Evolutionary conservation across 1,284 basidiomycete genomes (phyloP).

Genomic region (Ustilago sp.): DNA sequence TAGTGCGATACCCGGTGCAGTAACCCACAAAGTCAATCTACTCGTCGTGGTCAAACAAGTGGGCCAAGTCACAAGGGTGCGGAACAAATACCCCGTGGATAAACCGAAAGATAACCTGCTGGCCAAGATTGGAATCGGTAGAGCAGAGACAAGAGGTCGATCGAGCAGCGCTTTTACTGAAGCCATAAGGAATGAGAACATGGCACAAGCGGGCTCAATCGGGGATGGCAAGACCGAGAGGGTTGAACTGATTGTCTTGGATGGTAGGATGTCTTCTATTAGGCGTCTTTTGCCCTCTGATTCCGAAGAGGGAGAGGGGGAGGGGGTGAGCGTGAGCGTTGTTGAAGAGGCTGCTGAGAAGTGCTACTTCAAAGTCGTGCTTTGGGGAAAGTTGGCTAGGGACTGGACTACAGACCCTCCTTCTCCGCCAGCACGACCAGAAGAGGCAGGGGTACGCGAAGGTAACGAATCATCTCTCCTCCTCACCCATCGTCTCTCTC

Average conservation of each 20-base stretch:
- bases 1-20: neutral
- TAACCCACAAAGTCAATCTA: slow-evolving; percentile 16
- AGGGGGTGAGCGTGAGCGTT: neutral
- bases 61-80: slow-evolving; percentile 13
- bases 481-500: too few species aligned
- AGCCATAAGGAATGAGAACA: neutral
- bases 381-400: slow-evolving; percentile 25
- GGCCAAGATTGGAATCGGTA: neutral
- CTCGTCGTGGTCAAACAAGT: slow-evolving; percentile 39
- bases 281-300: neutral
- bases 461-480: too few species aligned
- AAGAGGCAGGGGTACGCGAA: too few species aligned
- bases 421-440: neutral
- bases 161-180: neutral
- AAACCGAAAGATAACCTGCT: neutral
- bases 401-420: slow-evolving; percentile 12
- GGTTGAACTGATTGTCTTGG: slow-evolving; percentile 30
- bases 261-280: slow-evolving; percentile 17
- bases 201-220: neutral
- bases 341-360: slow-evolving; percentile 15
- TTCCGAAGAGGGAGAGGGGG: neutral
- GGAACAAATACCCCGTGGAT: slow-evolving; percentile 8
- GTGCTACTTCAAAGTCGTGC: slow-evolving; percentile 18
- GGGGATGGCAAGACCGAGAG: slow-evolving; percentile 19
- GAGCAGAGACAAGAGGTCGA: slow-evolving; percentile 1